Conservation (phyloP, 2,329 filamentous ascomycete species). For the Cladosporium austrohemisphaericum region DNA sequence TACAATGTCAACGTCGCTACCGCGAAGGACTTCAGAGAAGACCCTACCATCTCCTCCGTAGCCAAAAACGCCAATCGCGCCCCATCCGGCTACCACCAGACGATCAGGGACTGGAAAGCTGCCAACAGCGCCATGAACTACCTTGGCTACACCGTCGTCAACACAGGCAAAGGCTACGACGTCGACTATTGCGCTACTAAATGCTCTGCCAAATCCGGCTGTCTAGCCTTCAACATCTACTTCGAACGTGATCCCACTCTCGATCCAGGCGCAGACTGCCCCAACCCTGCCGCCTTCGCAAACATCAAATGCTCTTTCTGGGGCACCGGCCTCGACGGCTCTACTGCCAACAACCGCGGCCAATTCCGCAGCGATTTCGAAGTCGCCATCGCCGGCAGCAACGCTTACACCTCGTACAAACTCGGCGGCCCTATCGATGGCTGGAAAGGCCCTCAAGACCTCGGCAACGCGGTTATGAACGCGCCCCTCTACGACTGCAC, state of each 20-base stretch:
- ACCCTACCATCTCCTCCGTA: constrained; percentile 14
- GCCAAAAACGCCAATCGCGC: constrained; percentile 8
- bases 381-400: constrained; percentile 43
- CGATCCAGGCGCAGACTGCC: constrained; percentile 29
- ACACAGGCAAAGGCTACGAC: constrained; percentile 23
- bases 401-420: constrained; percentile 29
- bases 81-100: constrained; percentile 18
- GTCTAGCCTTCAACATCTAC: constrained; percentile 27
- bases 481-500: constrained; percentile 20
- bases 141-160: constrained; percentile 18
- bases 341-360: constrained; percentile 34
- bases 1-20: constrained; percentile 1
- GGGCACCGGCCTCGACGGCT: constrained; percentile 29
- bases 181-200: constrained; percentile 19
- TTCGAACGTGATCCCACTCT: constrained; percentile 34
- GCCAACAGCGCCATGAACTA: constrained; percentile 19
- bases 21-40: constrained; percentile 13
- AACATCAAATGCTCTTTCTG: constrained; percentile 36
- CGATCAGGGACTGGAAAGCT: constrained; percentile 18
- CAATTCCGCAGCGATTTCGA: constrained; percentile 34
- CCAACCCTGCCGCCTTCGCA: no score
- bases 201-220: constrained; percentile 21
- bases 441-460: constrained; percentile 8
- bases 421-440: constrained; percentile 15
- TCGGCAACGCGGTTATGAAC: neutral